Conservation (phyloP, 83 land plant genomes). For the Picea abies region DNA sequence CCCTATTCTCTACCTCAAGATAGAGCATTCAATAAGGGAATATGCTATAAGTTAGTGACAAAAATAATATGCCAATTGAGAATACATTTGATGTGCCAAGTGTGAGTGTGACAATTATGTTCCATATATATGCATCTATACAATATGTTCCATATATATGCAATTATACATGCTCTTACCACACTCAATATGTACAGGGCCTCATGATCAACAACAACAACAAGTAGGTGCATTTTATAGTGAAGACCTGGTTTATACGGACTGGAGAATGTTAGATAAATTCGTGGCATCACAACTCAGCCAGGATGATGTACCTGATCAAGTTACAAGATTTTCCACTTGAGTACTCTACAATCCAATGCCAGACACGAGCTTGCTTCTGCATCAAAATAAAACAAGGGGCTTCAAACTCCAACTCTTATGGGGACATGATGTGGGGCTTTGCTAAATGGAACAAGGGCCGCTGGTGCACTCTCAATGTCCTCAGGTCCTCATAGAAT, state of each 20-base stretch:
- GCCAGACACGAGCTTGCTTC: neutral
- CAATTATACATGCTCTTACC: neutral
- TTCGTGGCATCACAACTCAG: conserved; percentile 62
- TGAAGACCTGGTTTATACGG: conserved; percentile 33
- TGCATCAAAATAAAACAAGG: neutral
- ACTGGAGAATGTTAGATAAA: conserved; percentile 72
- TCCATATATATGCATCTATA: no score
- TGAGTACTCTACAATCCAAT: neutral
- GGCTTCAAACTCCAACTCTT: neutral
- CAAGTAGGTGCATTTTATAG: conserved; percentile 1
- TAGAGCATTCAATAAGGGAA: no score
- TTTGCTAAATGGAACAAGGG: neutral
- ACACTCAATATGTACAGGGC: neutral
- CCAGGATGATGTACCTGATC: conserved; percentile 29
- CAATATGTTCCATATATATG: no score
- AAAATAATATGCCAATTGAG: no score
- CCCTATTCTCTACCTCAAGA: no score
- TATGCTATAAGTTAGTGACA: no score
- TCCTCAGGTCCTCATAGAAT: neutral
- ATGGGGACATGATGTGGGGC: conserved; percentile 1
- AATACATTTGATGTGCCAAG: no score
- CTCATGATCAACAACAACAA: neutral
- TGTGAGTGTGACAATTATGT: no score
- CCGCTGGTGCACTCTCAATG: neutral
- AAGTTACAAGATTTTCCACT: neutral